Percentiles rank a stretch among this genome's conserved stretches.
Conservation (phyloP, 352 stramenopile genomes). For the Hyaloperonospora brassicae region DNA sequence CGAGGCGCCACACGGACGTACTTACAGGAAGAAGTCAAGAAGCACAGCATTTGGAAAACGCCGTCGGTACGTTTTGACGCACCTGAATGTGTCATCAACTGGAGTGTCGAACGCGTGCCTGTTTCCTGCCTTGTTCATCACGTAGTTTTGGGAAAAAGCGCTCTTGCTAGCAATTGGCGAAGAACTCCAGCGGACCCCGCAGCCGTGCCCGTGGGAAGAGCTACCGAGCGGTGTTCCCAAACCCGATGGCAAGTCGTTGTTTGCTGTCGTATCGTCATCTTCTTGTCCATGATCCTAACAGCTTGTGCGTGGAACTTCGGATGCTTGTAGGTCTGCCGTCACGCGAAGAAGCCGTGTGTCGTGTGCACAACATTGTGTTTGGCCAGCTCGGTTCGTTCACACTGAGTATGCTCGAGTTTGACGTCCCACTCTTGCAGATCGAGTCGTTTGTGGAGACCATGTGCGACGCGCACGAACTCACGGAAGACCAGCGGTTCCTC, state of each 20-base stretch:
- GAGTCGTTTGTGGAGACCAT: constrained; percentile 84
- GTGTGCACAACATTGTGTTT: constrained; percentile 86
- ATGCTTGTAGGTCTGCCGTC: constrained; percentile 35
- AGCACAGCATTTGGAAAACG: constrained; percentile 79
- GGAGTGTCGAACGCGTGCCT: background rate
- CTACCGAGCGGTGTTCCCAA: constrained; percentile 46
- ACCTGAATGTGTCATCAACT: background rate
- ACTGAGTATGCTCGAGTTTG: constrained; percentile 84
- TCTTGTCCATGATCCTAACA: background rate
- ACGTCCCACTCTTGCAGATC: constrained; percentile 69
- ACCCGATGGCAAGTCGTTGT: constrained; percentile 31
- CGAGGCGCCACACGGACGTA: constrained; percentile 60
- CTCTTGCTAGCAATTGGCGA: constrained; percentile 74
- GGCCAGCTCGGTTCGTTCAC: constrained; percentile 80
- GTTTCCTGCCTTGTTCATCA: background rate
- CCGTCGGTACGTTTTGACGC: constrained; percentile 33
- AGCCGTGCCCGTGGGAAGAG: constrained; percentile 73
- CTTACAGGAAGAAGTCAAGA: constrained; percentile 77
- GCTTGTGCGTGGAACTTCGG: background rate
- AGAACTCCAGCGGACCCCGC: constrained; percentile 70
- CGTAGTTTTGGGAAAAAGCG: constrained; percentile 80
- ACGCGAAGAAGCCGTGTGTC: constrained; percentile 72
- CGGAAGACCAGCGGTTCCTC: constrained; percentile 77
- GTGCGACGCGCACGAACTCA: constrained; percentile 80
- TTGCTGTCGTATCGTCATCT: background rate